phyloP scores from a whole-genome alignment of 331 rosid species.

The Rosa hybrid region DNA sequence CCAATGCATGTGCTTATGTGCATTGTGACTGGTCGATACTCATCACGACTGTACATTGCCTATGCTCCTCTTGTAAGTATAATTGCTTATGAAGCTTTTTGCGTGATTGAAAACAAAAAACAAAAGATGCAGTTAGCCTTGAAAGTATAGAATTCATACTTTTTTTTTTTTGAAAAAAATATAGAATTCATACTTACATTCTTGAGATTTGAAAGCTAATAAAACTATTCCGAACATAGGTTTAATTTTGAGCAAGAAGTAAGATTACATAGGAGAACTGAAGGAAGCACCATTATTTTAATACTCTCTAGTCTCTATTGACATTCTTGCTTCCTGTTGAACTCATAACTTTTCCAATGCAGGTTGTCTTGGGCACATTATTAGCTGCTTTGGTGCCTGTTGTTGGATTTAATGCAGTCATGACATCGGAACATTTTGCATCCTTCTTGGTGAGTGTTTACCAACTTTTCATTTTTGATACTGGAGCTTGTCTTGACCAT shows the following conservation, averaged over 20 bases:
- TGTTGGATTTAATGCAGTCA: conserved; percentile 94
- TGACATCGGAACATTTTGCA: conserved; percentile 98
- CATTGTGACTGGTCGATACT: conserved; percentile 92
- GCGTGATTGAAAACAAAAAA: not conserved
- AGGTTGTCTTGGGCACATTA: conserved; percentile 89
- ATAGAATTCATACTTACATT: not conserved
- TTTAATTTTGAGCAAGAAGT: not conserved
- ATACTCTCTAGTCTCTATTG: conserved; percentile 11
- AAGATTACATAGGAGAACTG: not conserved
- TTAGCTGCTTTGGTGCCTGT: conserved; percentile 94
- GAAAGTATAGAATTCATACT: not conserved
- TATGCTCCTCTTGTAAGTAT: conserved; percentile 92
- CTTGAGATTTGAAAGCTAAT: not conserved
- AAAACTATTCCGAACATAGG: not conserved
- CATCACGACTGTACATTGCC: conserved; percentile 92
- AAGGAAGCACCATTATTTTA: conserved; percentile 15
- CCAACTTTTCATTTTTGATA: not conserved
- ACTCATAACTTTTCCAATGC: conserved; percentile 33
- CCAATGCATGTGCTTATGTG: conserved; percentile 98
- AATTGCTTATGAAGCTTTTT: conserved; percentile 10
- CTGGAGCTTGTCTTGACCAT: not conserved
- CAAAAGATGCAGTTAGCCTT: not conserved
- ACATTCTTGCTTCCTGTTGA: conserved; percentile 31
- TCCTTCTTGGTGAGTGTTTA: conserved; percentile 81
- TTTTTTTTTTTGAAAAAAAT: not conserved